Percentiles rank a stretch among this genome's conserved stretches.
These are phyloP conservation scores for Skeletonema marinoi DNA, from an alignment of 108 stramenopile genomes.

Conservation along the genomic window DNA sequence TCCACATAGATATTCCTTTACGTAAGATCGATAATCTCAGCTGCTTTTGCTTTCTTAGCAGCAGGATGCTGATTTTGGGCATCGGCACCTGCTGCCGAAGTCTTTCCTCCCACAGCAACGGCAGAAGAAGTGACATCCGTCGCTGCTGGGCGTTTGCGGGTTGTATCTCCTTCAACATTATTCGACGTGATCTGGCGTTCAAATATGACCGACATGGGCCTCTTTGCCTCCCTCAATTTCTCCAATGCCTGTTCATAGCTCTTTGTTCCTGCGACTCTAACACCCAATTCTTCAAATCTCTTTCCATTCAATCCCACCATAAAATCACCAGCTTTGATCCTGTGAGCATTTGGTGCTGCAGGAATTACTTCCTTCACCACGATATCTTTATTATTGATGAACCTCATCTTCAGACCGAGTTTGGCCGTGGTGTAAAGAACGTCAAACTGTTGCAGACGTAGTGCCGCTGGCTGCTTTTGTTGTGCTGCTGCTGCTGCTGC, in stretches of 20 bases:
- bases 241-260: background rate
- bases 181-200: background rate
- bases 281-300: background rate
- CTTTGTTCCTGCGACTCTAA: background rate
- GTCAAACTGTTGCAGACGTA: background rate
- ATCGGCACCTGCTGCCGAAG: background rate
- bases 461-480: background rate
- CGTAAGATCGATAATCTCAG: constrained; percentile 7
- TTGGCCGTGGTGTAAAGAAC: background rate
- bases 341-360: background rate
- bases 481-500: background rate
- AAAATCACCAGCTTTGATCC: constrained; percentile 1
- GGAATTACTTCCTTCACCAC: background rate
- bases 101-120: background rate
- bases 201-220: background rate
- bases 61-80: constrained; percentile 1
- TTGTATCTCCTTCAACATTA: background rate
- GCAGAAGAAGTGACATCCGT: background rate
- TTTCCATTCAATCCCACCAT: background rate
- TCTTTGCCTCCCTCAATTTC: background rate
- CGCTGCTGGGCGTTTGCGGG: background rate
- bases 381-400: background rate
- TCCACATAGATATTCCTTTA: background rate
- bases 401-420: background rate
- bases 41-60: constrained; percentile 3